Base-by-base conservation (phyloP, 2,329 filamentous ascomycete genomes). In the Xylaria polymorpha region DNA sequence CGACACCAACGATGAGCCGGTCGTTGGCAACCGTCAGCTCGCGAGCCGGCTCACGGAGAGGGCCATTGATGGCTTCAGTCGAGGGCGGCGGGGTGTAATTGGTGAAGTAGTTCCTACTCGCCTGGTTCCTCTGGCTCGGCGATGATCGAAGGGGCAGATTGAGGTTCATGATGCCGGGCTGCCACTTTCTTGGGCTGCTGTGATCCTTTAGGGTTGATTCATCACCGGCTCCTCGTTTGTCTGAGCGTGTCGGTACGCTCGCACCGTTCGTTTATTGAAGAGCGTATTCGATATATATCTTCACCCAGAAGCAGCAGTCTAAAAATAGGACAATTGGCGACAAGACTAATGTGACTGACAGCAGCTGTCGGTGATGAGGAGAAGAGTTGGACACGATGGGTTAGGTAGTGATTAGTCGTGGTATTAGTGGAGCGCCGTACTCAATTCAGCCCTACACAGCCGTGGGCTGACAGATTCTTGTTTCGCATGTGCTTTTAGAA, bases 1-100 rank as follows among this genome's bases (percentile, higher is more conserved):
- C 92, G 8, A 94, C 88, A 8, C 92, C 92, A 41, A 94, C 91
- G 74, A 94, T 92, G 73, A 94, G 81, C 64, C 90, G 85, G 77
- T 93, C 91, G 72, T 82, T 85, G 56, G 85, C 77, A 12, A 85
- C 82, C 37, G 84, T 80, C 66, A 85, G 82, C 73, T 88, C 87
- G 74, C 84, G 80, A 32, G 83, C 81, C 32, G 86, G 84, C 73
- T 89, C 88, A 68, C 87, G 83, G 35, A 88, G 83, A 15, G 88
- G 87, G 3, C 87, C 87, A 76, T 88, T 86, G 79, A 90, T 89
- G 55, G 88, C 88, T 77, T 90, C 88, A 0, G 88, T 86, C 22
- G 86, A 87, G 43, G 86, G 86, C 32, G 84, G 83, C 53, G 85
- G 82, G 12, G 86, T 85, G 74, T 87, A 85, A 71, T 80, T 84